Evolutionary conservation across 2,329 filamentous ascomycete species (phyloP).

Genomic region (Furcasterigmium furcatum): DNA sequence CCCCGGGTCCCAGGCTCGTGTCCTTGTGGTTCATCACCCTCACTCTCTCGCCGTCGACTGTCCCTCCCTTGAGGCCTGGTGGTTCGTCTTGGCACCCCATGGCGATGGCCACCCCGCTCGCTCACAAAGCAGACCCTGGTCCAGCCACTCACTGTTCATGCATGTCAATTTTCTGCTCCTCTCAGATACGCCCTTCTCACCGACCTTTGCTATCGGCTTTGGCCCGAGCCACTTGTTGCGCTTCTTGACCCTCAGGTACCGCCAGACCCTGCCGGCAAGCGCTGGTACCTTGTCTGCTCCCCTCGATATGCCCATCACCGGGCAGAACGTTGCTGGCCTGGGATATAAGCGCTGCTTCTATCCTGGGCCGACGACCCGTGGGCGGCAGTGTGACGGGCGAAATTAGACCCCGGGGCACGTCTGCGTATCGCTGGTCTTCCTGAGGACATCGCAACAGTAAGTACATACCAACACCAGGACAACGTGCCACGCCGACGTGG

Average conservation of each 20-base stretch:
- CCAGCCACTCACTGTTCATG: conserved; percentile 14
- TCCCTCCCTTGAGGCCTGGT: background rate
- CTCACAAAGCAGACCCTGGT: conserved; percentile 3
- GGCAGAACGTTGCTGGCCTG: conserved; percentile 1
- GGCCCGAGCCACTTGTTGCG: conserved; percentile 1
- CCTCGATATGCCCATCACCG: background rate
- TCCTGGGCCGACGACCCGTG: too few relatives aligned
- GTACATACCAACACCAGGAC: conserved; percentile 10
- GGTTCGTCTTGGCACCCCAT: conserved; percentile 1
- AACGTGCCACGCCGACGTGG: background rate
- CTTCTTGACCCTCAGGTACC: conserved; percentile 7
- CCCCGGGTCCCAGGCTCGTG: background rate
- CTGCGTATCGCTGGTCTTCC: background rate
- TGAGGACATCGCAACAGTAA: background rate
- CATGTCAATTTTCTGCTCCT: conserved; percentile 10
- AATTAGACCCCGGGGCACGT: too few relatives aligned
- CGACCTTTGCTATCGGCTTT: conserved; percentile 7
- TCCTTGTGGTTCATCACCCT: background rate
- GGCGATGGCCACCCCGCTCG: conserved; percentile 6
- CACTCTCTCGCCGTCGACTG: background rate
- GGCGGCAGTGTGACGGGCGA: too few relatives aligned
- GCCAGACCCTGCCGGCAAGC: background rate
- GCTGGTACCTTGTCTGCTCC: background rate
- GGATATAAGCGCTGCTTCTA: too few relatives aligned
- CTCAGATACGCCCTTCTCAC: conserved; percentile 11